These are phyloP conservation scores for Clathrospora elynae DNA, from an alignment of 2,329 filamentous ascomycete genomes.

Conservation along the genomic window DNA sequence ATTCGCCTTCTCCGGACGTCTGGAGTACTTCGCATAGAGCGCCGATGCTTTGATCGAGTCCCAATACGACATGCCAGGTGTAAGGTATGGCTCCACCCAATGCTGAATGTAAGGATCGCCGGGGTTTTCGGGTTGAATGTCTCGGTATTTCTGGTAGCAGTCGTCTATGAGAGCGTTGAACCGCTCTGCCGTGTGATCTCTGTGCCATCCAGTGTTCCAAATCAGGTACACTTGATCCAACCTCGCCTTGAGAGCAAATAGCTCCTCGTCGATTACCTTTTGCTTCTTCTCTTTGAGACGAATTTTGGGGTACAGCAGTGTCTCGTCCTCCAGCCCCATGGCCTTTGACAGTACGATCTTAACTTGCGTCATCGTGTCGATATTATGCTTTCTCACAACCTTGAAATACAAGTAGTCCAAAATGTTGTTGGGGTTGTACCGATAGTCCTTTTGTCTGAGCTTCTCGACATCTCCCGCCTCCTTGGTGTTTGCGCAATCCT, in stretches of 20 bases:
- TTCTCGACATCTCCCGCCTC: constrained; percentile 21
- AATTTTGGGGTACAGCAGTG: constrained; percentile 19
- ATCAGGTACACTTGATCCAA: constrained; percentile 3
- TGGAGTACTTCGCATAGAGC: constrained; percentile 40
- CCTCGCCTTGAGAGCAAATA: constrained; percentile 5
- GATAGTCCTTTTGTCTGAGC: constrained; percentile 27
- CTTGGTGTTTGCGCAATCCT: constrained; percentile 25
- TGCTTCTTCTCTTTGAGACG: constrained; percentile 3
- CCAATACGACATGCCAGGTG: constrained; percentile 43
- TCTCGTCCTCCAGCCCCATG: constrained; percentile 28
- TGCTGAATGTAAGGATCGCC: constrained; percentile 16
- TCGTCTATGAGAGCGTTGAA: constrained; percentile 22
- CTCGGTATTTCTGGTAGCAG: constrained; percentile 27
- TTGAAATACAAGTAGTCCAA: constrained; percentile 67
- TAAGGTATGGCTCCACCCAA: constrained; percentile 22
- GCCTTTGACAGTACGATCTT: constrained; percentile 28
- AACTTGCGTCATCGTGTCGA: constrained; percentile 37
- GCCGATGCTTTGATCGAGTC: constrained; percentile 54
- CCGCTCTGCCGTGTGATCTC: constrained; percentile 6
- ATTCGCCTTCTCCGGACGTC: constrained; percentile 17
- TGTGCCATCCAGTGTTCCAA: constrained; percentile 16
- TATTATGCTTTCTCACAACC: constrained; percentile 53
- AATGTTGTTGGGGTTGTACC: constrained; percentile 54
- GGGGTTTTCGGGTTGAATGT: constrained; percentile 22
- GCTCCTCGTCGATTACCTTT: constrained; percentile 15